phyloP scores from a whole-genome alignment of 2,329 filamentous ascomycete species.

The Raffaelea albimanens region DNA sequence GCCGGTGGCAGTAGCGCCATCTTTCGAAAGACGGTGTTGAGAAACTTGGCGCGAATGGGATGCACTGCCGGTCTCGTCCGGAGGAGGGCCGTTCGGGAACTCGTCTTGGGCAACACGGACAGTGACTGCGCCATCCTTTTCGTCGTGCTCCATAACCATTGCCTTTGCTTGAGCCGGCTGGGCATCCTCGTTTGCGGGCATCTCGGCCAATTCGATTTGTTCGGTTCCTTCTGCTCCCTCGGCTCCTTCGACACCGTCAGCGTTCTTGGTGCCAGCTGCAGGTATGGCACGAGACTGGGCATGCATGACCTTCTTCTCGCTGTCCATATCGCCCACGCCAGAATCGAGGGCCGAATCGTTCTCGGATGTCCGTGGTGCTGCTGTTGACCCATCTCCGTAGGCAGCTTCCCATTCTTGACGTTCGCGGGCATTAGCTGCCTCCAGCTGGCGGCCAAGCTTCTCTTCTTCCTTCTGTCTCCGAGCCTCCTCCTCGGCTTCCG shows the following conservation, averaged over 20 bases:
- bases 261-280: constrained; percentile 11
- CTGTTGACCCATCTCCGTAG: constrained; percentile 53
- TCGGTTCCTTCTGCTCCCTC: constrained; percentile 11
- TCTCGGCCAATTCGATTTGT: constrained; percentile 46
- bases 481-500: constrained; percentile 38
- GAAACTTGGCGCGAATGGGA: neutral
- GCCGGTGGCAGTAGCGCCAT: neutral
- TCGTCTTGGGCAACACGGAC: constrained; percentile 45
- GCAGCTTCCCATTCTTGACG: constrained; percentile 64
- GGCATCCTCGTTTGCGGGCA: constrained; percentile 23
- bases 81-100: constrained; percentile 18
- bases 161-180: constrained; percentile 20
- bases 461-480: constrained; percentile 58
- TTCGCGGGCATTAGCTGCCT: constrained; percentile 52
- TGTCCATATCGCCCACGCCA: constrained; percentile 37
- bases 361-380: constrained; percentile 18
- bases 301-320: constrained; percentile 30
- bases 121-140: constrained; percentile 38
- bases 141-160: constrained; percentile 29
- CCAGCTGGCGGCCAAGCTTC: constrained; percentile 57
- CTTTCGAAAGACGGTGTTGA: neutral
- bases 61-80: constrained; percentile 1
- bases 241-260: constrained; percentile 20
- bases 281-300: constrained; percentile 17
- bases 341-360: constrained; percentile 35